Conservation (phyloP, 1,284 basidiomycete species). For the Naganishia sp. region DNA sequence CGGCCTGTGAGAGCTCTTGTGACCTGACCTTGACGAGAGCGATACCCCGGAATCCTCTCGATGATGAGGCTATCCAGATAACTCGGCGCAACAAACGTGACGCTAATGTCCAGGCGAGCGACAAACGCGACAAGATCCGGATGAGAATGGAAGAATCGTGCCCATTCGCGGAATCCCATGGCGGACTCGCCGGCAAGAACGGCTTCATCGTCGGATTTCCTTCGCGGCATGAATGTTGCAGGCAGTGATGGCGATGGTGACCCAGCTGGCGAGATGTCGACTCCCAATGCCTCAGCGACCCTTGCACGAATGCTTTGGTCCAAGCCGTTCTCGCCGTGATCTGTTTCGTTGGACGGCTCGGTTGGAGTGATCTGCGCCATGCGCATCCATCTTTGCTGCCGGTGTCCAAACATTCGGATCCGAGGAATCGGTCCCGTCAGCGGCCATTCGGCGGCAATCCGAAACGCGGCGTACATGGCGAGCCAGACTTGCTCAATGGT, state of each 20-base stretch:
- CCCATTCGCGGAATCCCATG: neutral
- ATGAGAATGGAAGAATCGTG: neutral
- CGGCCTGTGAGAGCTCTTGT: no score
- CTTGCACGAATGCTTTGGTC: neutral
- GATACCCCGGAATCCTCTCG: conserved; percentile 2
- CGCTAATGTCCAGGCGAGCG: neutral
- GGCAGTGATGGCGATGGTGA: neutral
- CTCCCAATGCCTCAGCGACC: neutral
- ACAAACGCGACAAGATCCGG: neutral
- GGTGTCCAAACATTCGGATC: neutral
- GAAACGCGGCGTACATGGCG: neutral
- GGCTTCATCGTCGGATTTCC: neutral
- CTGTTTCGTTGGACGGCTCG: neutral
- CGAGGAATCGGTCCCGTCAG: neutral
- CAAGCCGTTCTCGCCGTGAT: neutral
- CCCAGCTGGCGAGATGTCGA: neutral
- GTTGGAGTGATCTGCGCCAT: neutral
- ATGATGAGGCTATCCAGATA: neutral
- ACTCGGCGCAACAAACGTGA: neutral
- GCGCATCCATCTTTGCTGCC: neutral
- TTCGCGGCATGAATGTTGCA: neutral
- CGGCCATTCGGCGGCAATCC: conserved; percentile 4
- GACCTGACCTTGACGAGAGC: neutral
- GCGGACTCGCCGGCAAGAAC: neutral
- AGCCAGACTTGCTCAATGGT: conserved; percentile 5